Conservation (phyloP, 371 early-diverging fungal genomes). For the Aphelidium insulamus region DNA sequence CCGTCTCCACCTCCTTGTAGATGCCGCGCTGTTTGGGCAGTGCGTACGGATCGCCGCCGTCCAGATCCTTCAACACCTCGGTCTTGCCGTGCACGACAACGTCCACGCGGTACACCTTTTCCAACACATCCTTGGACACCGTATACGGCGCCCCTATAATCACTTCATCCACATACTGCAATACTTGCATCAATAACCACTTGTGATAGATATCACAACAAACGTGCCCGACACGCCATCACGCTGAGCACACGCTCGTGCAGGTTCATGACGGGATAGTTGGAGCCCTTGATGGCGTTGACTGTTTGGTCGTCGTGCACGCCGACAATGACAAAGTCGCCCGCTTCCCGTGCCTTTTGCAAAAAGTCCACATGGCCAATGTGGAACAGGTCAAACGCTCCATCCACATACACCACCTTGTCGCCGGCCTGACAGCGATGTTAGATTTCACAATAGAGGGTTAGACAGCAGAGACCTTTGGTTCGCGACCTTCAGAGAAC, state of each 20-base stretch:
- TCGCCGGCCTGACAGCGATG: too few relatives aligned
- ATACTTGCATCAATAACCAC: not conserved
- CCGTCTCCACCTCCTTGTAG: constrained; percentile 47
- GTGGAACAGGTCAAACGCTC: constrained; percentile 92
- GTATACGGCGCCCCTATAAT: constrained; percentile 74
- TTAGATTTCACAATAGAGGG: too few relatives aligned
- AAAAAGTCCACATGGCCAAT: constrained; percentile 86
- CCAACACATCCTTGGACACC: constrained; percentile 57
- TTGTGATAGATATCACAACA: not conserved
- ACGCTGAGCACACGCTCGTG: constrained; percentile 77
- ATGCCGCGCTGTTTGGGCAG: constrained; percentile 48
- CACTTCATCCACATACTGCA: constrained; percentile 66
- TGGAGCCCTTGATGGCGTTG: constrained; percentile 60
- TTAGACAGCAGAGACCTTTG: constrained; percentile 25
- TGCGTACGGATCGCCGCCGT: constrained; percentile 62
- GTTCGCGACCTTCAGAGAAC: constrained; percentile 60
- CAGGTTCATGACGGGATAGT: constrained; percentile 81
- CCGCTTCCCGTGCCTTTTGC: constrained; percentile 56
- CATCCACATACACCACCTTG: constrained; percentile 75
- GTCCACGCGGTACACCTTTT: constrained; percentile 53
- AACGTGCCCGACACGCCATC: constrained; percentile 53
- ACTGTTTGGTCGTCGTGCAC: constrained; percentile 80
- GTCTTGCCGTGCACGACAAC: constrained; percentile 55
- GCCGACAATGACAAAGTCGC: constrained; percentile 80
- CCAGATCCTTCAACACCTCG: constrained; percentile 29